Conservation (phyloP, 192 early-diverging fungal genomes). For the Coemansia sp. region DNA sequence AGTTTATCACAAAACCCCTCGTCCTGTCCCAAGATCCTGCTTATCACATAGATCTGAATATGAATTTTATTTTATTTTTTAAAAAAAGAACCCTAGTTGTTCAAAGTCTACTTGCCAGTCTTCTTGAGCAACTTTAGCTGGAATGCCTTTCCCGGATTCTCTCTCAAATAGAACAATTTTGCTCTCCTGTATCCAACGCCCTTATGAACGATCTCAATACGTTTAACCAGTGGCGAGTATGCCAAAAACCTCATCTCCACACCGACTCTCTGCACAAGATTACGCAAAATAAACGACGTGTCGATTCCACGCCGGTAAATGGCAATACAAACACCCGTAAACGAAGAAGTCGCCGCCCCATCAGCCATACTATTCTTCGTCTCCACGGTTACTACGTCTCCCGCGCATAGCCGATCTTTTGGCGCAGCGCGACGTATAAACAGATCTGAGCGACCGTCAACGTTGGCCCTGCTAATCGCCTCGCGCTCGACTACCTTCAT, state of each 20-base stretch:
- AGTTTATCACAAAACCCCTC: neutral
- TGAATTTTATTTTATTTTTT: neutral
- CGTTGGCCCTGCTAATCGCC: constrained; percentile 60
- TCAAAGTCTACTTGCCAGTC: constrained; percentile 28
- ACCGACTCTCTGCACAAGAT: constrained; percentile 75
- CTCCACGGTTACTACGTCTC: constrained; percentile 73
- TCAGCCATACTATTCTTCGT: constrained; percentile 63
- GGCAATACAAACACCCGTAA: constrained; percentile 75
- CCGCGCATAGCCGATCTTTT: constrained; percentile 61
- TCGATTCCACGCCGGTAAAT: constrained; percentile 75
- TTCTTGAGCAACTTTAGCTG: constrained; percentile 56
- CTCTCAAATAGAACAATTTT: constrained; percentile 78
- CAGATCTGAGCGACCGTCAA: constrained; percentile 65
- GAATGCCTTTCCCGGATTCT: constrained; percentile 77
- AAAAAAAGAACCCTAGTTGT: neutral
- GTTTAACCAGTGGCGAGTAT: constrained; percentile 79
- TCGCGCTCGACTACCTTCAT: constrained; percentile 72
- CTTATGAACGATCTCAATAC: constrained; percentile 70
- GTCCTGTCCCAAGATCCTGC: neutral
- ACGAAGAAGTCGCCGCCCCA: constrained; percentile 59
- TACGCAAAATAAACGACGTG: constrained; percentile 78
- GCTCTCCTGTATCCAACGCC: constrained; percentile 67
- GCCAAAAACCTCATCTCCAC: constrained; percentile 76
- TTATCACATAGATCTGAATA: neutral
- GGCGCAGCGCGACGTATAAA: constrained; percentile 65